Conservation (phyloP, 495 filamentous ascomycete species). For the Aspergillus wentii region DNA sequence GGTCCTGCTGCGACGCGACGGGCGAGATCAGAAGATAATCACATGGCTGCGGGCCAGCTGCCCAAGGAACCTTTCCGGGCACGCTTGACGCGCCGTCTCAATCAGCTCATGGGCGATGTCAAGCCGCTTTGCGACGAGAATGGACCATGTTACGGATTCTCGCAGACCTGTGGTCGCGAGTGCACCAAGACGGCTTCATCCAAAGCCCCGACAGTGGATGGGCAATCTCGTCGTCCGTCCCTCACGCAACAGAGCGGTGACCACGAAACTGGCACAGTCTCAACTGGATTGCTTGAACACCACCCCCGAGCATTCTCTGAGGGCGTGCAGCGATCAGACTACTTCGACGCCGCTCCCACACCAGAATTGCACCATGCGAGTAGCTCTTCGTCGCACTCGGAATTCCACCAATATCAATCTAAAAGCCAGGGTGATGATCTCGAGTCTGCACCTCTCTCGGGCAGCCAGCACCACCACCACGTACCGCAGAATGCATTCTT, state of each 20-base stretch:
- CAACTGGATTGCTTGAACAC: constrained; percentile 4
- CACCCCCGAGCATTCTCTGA: not conserved
- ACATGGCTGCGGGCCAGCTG: not conserved
- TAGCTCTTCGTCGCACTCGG: constrained; percentile 4
- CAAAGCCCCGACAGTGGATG: constrained; percentile 7
- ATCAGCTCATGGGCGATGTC: constrained; percentile 61
- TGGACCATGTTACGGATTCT: constrained; percentile 78
- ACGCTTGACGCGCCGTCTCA: constrained; percentile 44
- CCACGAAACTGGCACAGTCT: not conserved
- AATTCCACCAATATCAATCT: constrained; percentile 6
- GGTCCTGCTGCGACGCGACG: constrained; percentile 12
- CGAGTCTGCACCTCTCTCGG: constrained; percentile 17
- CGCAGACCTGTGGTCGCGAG: constrained; percentile 79
- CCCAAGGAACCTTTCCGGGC: constrained; percentile 35
- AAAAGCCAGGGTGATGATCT: constrained; percentile 22
- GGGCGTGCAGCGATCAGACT: not conserved
- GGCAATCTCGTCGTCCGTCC: constrained; percentile 1
- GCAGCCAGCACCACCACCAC: constrained; percentile 80
- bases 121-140: constrained; percentile 66
- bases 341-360: no score
- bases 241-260: constrained; percentile 10
- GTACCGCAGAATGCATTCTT: constrained; percentile 94
- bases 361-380: no score
- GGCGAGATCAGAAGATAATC: not conserved
- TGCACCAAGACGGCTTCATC: constrained; percentile 46